Evolutionary conservation across 2,329 filamentous ascomycete genomes (phyloP).

Genomic region (Colletotrichum shisoi): DNA sequence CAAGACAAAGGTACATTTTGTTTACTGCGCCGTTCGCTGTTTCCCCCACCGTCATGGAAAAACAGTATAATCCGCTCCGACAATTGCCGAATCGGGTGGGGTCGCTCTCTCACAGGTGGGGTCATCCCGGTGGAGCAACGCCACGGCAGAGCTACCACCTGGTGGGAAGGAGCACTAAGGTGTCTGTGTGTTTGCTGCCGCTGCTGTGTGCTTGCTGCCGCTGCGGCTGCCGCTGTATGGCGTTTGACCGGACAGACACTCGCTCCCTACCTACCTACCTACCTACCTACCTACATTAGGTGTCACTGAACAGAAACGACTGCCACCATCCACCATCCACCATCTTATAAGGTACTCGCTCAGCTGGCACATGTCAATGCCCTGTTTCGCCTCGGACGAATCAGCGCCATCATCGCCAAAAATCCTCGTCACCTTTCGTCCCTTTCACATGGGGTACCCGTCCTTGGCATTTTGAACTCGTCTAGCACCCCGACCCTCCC

Average conservation of each 20-base stretch:
- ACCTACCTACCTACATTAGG: no score
- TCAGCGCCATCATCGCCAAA: constrained; percentile 30
- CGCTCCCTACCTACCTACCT: no score
- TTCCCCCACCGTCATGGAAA: background rate
- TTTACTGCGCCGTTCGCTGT: background rate
- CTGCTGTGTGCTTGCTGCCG: constrained; percentile 13
- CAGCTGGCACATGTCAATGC: constrained; percentile 39
- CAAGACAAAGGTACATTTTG: background rate
- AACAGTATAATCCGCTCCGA: constrained; percentile 9
- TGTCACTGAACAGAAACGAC: constrained; percentile 7
- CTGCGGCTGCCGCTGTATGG: constrained; percentile 14
- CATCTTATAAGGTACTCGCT: constrained; percentile 27
- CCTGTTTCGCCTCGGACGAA: constrained; percentile 38
- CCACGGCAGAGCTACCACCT: constrained; percentile 22
- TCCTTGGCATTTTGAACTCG: constrained; percentile 14
- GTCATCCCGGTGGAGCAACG: constrained; percentile 18
- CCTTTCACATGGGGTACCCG: constrained; percentile 35
- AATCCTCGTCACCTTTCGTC: constrained; percentile 37
- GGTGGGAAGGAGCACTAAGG: constrained; percentile 8
- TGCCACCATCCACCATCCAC: constrained; percentile 29
- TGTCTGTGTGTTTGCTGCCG: constrained; percentile 9
- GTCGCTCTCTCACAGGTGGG: background rate
- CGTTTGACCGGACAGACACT: background rate
- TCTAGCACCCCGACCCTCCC: constrained; percentile 5
- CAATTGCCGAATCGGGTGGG: constrained; percentile 25